Evolutionary conservation across 768 basidiomycete species (phyloP).

Genomic region (Phaffia australis): DNA sequence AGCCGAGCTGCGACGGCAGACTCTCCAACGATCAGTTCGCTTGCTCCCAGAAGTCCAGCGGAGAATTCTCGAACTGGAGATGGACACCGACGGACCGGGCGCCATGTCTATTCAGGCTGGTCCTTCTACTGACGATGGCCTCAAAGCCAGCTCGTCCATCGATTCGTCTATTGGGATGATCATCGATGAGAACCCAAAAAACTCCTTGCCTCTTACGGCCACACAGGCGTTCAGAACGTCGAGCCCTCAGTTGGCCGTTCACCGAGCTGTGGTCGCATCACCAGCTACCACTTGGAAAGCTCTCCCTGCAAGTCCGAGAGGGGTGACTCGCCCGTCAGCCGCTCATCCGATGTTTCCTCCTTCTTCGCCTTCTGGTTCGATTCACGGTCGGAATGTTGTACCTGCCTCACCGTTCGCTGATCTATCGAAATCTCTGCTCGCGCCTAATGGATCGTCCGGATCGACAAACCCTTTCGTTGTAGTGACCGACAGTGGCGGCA

Average conservation of each 20-base stretch:
- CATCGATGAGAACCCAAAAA: not conserved
- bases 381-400: too few relatives aligned
- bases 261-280: slow-evolving; percentile 5
- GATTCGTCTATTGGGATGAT: not conserved
- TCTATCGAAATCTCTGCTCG: too few relatives aligned
- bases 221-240: slow-evolving; percentile 20
- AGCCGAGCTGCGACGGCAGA: slow-evolving; percentile 49
- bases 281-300: too few relatives aligned
- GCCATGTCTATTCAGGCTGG: not conserved
- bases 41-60: slow-evolving; percentile 56
- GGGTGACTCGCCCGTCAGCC: too few relatives aligned
- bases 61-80: slow-evolving; percentile 51
- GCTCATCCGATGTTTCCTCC: too few relatives aligned
- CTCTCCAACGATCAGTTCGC: slow-evolving; percentile 59
- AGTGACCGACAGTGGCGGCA: too few relatives aligned
- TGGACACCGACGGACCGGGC: slow-evolving; percentile 38
- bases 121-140: not conserved
- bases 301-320: too few relatives aligned
- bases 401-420: too few relatives aligned
- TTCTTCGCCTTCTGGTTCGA: too few relatives aligned
- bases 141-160: not conserved
- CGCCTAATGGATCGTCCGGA: too few relatives aligned
- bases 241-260: slow-evolving; percentile 19
- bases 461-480: too few relatives aligned
- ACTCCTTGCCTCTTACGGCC: slow-evolving; percentile 17